Conservation (phyloP, 768 basidiomycete genomes). For the Xerocomellus amylosporus region DNA sequence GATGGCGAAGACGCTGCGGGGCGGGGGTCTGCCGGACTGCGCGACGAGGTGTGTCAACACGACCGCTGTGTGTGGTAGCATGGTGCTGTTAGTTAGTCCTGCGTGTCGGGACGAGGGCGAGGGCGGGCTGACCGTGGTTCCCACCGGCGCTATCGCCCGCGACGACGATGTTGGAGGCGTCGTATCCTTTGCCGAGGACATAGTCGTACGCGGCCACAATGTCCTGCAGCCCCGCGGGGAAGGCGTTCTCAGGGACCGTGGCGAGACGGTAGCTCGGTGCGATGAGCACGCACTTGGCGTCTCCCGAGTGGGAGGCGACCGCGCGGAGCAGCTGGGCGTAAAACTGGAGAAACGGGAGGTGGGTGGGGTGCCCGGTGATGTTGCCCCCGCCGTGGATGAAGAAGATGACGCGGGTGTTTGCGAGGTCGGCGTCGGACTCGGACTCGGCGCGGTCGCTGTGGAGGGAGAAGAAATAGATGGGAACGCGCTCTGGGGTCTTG, state of each 20-base stretch:
- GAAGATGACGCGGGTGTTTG: constrained; percentile 19
- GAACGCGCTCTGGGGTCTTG: constrained; percentile 18
- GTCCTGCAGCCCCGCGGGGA: constrained; percentile 26
- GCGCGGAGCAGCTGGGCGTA: constrained; percentile 12
- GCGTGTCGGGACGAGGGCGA: too few species aligned
- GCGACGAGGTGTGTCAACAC: constrained; percentile 31
- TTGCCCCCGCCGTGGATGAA: constrained; percentile 26
- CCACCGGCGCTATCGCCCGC: constrained; percentile 29
- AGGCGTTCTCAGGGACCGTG: constrained; percentile 21
- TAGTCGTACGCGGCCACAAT: constrained; percentile 26
- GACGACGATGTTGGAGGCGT: constrained; percentile 18
- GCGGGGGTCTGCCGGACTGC: constrained; percentile 52
- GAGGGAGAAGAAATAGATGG: constrained; percentile 21
- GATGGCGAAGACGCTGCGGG: constrained; percentile 54
- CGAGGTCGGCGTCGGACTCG: not conserved
- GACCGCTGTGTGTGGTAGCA: too few species aligned
- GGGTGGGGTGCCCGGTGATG: constrained; percentile 18
- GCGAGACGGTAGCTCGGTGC: constrained; percentile 28
- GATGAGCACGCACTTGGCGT: constrained; percentile 10
- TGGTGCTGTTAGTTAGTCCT: not conserved
- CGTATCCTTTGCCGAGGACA: constrained; percentile 24
- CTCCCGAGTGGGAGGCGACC: not conserved
- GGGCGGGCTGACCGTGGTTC: constrained; percentile 16
- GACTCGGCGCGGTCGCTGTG: not conserved
- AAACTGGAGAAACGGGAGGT: not conserved